These are phyloP conservation scores for Alternaria hordeiaustralica DNA, from an alignment of 2,329 filamentous ascomycete species.

Conservation along the genomic window DNA sequence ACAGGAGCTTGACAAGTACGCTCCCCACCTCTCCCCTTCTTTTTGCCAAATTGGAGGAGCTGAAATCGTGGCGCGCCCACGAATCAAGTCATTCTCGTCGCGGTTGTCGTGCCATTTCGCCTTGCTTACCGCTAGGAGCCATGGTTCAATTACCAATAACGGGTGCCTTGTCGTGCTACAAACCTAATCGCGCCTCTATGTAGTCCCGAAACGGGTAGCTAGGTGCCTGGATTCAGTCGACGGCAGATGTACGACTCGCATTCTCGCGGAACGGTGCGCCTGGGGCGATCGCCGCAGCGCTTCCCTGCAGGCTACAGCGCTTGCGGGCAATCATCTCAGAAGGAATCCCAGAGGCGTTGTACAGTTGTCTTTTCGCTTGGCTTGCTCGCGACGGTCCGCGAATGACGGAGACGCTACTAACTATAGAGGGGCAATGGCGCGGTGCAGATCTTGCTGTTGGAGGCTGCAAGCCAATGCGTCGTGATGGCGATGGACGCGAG, in stretches of 20 bases:
- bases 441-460: not conserved
- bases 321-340: not conserved
- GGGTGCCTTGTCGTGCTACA: conserved; percentile 1
- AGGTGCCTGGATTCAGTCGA: not conserved
- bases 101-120: conserved; percentile 12
- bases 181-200: conserved; percentile 14
- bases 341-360: not conserved
- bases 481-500: not conserved
- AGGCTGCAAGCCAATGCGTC: not conserved
- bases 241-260: conserved; percentile 7
- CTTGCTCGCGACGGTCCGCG: not conserved
- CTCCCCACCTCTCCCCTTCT: conserved; percentile 4
- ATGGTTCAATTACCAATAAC: conserved; percentile 18
- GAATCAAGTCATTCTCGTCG: conserved; percentile 18
- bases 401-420: not conserved
- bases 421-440: not conserved
- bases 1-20: conserved; percentile 10
- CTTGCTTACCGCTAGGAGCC: conserved; percentile 15
- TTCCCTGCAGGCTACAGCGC: not conserved
- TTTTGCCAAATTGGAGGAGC: conserved; percentile 3
- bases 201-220: conserved; percentile 12
- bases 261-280: conserved; percentile 3
- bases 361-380: not conserved
- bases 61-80: conserved; percentile 5
- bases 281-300: conserved; percentile 3